These are phyloP conservation scores for Blepharisma japonicum DNA, from an alignment of 73 alveolate species.

Conservation along the genomic window DNA sequence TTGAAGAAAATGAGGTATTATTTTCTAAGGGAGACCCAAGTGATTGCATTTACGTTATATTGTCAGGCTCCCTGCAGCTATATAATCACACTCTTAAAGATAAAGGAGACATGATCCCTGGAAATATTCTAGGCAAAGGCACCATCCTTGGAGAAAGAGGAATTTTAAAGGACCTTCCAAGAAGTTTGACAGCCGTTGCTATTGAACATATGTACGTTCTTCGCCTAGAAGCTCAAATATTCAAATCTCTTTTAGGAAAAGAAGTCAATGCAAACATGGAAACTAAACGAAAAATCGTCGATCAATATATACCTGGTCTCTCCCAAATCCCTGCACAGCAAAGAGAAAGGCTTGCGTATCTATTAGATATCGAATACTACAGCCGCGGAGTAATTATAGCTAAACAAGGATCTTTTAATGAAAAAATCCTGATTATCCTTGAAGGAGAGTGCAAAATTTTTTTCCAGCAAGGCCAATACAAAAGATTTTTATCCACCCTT, in stretches of 20 bases:
- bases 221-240: slow-evolving; percentile 1
- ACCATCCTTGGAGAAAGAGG: slow-evolving; percentile 14
- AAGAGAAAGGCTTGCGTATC: not conserved
- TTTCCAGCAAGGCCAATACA: not conserved
- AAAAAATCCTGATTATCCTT: not conserved
- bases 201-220: not conserved
- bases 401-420: not conserved
- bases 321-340: not conserved
- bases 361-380: not conserved
- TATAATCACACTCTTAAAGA: not conserved
- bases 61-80: slow-evolving; percentile 3
- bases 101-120: not conserved
- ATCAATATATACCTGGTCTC: slow-evolving; percentile 3
- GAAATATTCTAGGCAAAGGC: not conserved
- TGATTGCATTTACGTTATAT: not conserved
- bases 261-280: not conserved
- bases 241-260: not conserved
- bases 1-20: too few relatives aligned
- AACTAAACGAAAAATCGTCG: not conserved
- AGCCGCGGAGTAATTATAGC: not conserved
- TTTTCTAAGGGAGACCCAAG: not conserved
- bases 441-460: not conserved
- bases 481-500: not conserved
- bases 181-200: slow-evolving; percentile 5
- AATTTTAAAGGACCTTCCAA: not conserved